Conservation (phyloP, 179 eudicot genomes). For the Gypsophila paniculata region DNA sequence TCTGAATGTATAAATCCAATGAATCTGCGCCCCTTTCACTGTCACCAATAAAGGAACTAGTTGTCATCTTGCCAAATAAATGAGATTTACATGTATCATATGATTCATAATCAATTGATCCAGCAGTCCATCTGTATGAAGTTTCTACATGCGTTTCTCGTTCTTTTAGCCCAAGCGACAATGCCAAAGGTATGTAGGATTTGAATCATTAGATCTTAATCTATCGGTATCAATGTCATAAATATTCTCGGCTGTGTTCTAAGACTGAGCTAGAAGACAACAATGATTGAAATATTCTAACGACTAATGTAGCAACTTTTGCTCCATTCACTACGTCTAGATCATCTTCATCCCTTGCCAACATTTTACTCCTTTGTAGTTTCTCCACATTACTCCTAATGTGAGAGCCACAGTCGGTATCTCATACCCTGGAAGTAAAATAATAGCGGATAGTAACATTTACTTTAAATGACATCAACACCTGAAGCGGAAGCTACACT, state of each 20-base stretch:
- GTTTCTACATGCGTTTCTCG: too few species aligned
- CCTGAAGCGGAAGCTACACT: background rate
- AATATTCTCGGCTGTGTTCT: background rate
- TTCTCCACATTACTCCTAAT: background rate
- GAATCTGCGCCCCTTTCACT: too few species aligned
- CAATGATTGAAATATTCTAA: background rate
- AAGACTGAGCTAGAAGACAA: background rate
- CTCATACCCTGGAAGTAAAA: background rate
- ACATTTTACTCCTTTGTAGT: background rate
- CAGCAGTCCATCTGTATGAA: too few species aligned
- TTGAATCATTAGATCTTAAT: too few species aligned
- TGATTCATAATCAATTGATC: too few species aligned
- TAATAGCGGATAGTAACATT: background rate
- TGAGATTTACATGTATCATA: too few species aligned
- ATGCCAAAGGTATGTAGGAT: too few species aligned
- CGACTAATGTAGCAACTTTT: background rate
- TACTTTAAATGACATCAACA: background rate
- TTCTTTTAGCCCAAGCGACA: too few species aligned
- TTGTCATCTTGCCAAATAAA: too few species aligned
- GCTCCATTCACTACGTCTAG: constrained; percentile 3
- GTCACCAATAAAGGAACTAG: too few species aligned
- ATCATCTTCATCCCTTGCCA: background rate
- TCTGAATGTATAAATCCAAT: too few species aligned
- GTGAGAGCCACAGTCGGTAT: background rate
- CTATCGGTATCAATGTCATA: too few species aligned